phyloP scores from a whole-genome alignment of 2,329 filamentous ascomycete genomes.

The Paraphaeosphaeria sporulosa region DNA sequence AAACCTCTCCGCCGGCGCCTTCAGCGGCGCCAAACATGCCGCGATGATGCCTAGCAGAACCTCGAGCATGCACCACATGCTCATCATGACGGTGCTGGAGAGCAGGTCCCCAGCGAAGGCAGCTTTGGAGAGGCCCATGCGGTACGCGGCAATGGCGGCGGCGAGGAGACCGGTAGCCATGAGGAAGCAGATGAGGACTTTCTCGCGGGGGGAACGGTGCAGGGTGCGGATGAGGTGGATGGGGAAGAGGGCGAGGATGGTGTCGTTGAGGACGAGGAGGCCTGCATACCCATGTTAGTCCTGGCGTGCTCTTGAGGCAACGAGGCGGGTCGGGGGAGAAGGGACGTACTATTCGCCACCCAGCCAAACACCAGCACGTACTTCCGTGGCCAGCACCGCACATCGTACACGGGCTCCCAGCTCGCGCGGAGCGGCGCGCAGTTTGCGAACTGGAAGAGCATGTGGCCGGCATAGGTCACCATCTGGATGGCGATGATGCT shows the following conservation, averaged over 20 bases:
- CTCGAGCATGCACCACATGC: constrained; percentile 15
- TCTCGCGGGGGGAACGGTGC: constrained; percentile 12
- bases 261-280: constrained; percentile 6
- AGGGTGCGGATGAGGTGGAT: constrained; percentile 15
- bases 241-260: constrained; percentile 13
- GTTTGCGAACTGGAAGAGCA: constrained; percentile 6
- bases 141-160: constrained; percentile 10
- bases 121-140: constrained; percentile 10
- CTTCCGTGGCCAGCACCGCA: constrained; percentile 12
- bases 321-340: no score
- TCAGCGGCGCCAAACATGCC: constrained; percentile 14
- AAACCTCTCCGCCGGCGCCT: constrained; percentile 7
- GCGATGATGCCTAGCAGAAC: constrained; percentile 13
- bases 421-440: constrained; percentile 8
- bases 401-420: constrained; percentile 14
- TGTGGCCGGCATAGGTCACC: constrained; percentile 5
- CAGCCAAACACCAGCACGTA: constrained; percentile 13
- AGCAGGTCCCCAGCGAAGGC: constrained; percentile 15
- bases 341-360: constrained; percentile 8
- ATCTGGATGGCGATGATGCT: not conserved
- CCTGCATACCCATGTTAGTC: not conserved
- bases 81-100: constrained; percentile 12
- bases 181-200: constrained; percentile 15
- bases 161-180: constrained; percentile 16
- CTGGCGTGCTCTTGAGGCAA: not conserved